These are phyloP conservation scores for Backusella circina DNA, from an alignment of 192 early-diverging fungal genomes.

Conservation along the genomic window DNA sequence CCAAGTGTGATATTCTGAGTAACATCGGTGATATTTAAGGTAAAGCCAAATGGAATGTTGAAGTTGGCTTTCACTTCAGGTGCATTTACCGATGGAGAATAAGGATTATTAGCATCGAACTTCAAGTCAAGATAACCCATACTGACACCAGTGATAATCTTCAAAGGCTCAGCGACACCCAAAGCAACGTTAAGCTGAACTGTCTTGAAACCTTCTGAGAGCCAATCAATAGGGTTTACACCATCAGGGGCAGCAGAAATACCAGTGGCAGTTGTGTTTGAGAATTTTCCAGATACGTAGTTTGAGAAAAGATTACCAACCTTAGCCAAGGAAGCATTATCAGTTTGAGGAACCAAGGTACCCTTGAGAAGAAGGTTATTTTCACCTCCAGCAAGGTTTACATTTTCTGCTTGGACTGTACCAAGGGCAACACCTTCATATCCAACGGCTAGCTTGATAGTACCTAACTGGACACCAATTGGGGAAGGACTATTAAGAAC, in stretches of 20 bases:
- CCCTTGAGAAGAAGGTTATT: slow-evolving; percentile 48
- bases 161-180: slow-evolving; percentile 31
- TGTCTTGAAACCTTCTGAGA: slow-evolving; percentile 43
- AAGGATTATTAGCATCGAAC: slow-evolving; percentile 42
- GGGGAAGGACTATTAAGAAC: slow-evolving; percentile 47
- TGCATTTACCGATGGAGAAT: slow-evolving; percentile 43
- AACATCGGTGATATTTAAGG: slow-evolving; percentile 49
- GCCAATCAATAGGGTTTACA: slow-evolving; percentile 43
- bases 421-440: slow-evolving; percentile 41
- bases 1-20: slow-evolving; percentile 46
- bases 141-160: slow-evolving; percentile 46
- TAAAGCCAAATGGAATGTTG: slow-evolving; percentile 58
- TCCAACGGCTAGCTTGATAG: slow-evolving; percentile 45
- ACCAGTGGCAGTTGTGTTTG: slow-evolving; percentile 43
- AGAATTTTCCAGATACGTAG: slow-evolving; percentile 42
- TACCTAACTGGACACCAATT: slow-evolving; percentile 52
- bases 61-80: slow-evolving; percentile 41
- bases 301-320: slow-evolving; percentile 46
- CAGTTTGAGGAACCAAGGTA: slow-evolving; percentile 45
- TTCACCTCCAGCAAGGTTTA: slow-evolving; percentile 30
- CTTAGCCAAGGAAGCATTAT: slow-evolving; percentile 33
- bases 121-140: slow-evolving; percentile 49
- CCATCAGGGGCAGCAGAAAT: slow-evolving; percentile 46
- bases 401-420: slow-evolving; percentile 38
- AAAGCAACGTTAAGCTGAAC: slow-evolving; percentile 48